These are phyloP conservation scores for Pyrus betulifolia DNA, from an alignment of 306 rosid genomes.

Conservation along the genomic window DNA sequence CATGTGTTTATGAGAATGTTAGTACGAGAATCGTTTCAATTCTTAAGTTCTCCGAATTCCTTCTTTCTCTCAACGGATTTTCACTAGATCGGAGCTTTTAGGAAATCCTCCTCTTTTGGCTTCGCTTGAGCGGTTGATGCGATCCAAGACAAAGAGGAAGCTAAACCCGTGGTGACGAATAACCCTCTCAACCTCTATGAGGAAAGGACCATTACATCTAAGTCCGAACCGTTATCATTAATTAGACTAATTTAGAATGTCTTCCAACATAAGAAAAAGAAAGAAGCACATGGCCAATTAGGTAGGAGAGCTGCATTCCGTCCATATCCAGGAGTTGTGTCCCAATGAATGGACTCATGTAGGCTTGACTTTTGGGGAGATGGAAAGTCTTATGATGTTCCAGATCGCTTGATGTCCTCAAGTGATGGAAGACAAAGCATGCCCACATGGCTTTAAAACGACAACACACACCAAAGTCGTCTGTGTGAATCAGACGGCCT, in stretches of 20 bases:
- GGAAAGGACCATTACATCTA: not conserved
- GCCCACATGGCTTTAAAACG: constrained; percentile 49
- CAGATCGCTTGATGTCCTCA: not conserved
- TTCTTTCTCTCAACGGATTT: no score
- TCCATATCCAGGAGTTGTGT: not conserved
- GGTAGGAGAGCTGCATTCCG: not conserved
- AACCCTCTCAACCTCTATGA: no score
- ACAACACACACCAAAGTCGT: constrained; percentile 10
- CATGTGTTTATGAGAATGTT: not conserved
- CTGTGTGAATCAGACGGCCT: constrained; percentile 11
- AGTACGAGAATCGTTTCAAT: not conserved
- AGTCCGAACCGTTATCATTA: no score
- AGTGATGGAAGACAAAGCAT: constrained; percentile 27
- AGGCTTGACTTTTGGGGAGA: constrained; percentile 1
- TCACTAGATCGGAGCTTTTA: no score
- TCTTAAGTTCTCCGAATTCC: no score
- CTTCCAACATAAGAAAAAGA: not conserved
- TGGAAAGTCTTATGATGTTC: constrained; percentile 5
- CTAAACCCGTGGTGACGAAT: no score
- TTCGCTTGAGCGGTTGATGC: no score
- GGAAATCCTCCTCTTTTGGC: no score
- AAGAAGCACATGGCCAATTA: not conserved
- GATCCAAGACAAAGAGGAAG: no score
- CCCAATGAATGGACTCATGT: not conserved
- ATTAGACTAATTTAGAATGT: not conserved